Percentiles rank a stretch among this genome's conserved stretches.
These are phyloP conservation scores for Globisporangium sylvaticum DNA, from an alignment of 352 stramenopile genomes.

Conservation along the genomic window DNA sequence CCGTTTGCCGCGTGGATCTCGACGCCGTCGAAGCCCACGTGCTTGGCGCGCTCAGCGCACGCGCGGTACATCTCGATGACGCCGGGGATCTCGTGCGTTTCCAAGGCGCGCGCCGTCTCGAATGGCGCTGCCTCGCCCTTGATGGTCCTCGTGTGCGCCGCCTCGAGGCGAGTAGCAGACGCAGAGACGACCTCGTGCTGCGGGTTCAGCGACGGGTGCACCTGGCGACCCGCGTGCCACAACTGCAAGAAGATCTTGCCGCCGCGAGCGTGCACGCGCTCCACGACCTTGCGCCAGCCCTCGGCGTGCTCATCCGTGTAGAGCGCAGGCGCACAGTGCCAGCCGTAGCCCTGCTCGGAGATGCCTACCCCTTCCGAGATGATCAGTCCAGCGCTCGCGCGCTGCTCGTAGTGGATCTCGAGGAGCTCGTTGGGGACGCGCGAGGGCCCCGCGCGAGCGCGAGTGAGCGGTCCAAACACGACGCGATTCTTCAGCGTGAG, in stretches of 20 bases:
- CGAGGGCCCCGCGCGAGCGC: conserved; percentile 2
- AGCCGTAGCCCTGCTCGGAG: conserved; percentile 11
- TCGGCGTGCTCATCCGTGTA: conserved; percentile 30
- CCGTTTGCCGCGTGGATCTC: conserved; percentile 50
- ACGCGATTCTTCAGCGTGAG: conserved; percentile 29
- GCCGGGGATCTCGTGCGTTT: too few species aligned
- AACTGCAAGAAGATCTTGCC: conserved; percentile 35
- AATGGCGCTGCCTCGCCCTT: too few species aligned
- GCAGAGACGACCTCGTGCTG: too few species aligned
- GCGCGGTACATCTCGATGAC: too few species aligned
- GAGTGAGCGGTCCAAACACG: conserved; percentile 37
- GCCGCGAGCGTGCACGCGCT: conserved; percentile 51
- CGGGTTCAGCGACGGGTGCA: too few species aligned
- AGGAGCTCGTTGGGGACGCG: conserved; percentile 16
- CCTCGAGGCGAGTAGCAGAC: too few species aligned
- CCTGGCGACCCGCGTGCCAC: too few species aligned
- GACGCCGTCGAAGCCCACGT: conserved; percentile 65
- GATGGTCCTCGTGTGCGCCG: too few species aligned
- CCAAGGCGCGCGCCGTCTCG: too few species aligned
- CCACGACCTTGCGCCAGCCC: conserved; percentile 30
- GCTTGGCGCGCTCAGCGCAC: conserved; percentile 3
- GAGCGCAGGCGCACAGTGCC: conserved; percentile 26
- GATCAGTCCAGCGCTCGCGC: conserved; percentile 29
- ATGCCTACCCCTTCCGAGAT: conserved; percentile 35
- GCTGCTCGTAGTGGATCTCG: conserved; percentile 30